Evolutionary conservation across 2,329 filamentous ascomycete species (phyloP).

Genomic region (Tolypocladium tundrense): DNA sequence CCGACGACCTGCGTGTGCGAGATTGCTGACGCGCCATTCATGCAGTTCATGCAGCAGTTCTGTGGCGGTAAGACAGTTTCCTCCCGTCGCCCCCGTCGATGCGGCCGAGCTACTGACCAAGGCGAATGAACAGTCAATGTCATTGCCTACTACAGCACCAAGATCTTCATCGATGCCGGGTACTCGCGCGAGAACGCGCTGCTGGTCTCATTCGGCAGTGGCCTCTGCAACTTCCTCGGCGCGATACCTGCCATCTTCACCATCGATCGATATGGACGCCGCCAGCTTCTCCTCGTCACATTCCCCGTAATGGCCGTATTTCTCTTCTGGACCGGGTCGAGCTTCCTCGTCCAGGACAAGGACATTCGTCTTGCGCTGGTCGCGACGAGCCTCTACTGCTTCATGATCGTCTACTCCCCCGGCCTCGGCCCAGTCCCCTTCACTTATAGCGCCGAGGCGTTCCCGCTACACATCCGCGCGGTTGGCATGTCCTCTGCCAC

Average conservation of each 20-base stretch:
- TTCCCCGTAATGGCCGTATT: conserved; percentile 49
- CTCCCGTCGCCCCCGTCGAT: not conserved
- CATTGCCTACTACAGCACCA: conserved; percentile 45
- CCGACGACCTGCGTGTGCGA: too few relatives aligned
- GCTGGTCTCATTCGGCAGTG: conserved; percentile 45
- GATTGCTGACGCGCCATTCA: not conserved
- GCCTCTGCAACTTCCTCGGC: conserved; percentile 47
- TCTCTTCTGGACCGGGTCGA: conserved; percentile 41
- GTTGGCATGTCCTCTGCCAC: conserved; percentile 42
- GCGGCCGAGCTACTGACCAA: not conserved
- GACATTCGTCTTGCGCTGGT: conserved; percentile 20
- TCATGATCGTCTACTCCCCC: conserved; percentile 32
- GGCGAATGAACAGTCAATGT: conserved; percentile 33
- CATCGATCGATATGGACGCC: conserved; percentile 47
- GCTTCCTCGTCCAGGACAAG: conserved; percentile 28
- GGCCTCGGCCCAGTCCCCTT: conserved; percentile 49
- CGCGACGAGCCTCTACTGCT: conserved; percentile 27
- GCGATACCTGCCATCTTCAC: conserved; percentile 48
- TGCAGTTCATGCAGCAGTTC: conserved; percentile 5
- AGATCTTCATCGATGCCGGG: conserved; percentile 28
- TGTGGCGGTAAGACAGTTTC: conserved; percentile 1
- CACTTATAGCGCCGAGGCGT: conserved; percentile 49
- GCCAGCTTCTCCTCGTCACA: conserved; percentile 44
- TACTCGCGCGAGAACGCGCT: conserved; percentile 31
- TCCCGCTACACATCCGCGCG: conserved; percentile 44